Evolutionary conservation across 2,329 filamentous ascomycete species (phyloP).

Genomic region (Stemphylium vesicarium): DNA sequence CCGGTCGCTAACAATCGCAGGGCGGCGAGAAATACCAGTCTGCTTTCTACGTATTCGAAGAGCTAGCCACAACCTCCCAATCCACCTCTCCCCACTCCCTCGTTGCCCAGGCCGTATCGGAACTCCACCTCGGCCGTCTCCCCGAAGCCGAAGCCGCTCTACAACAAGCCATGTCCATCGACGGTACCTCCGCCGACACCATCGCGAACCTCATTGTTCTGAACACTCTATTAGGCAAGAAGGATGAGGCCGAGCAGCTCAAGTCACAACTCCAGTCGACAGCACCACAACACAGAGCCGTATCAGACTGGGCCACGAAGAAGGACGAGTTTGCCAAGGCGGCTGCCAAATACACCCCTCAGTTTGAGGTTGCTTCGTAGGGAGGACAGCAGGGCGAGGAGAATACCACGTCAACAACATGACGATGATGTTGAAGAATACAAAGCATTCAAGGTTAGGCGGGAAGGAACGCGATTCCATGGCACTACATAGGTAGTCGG

Average conservation of each 20-base stretch:
- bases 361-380: conserved; percentile 63
- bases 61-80: conserved; percentile 85
- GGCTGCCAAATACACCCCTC: conserved; percentile 83
- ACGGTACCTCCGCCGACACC: conserved; percentile 72
- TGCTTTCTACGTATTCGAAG: conserved; percentile 96
- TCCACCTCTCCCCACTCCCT: conserved; percentile 78
- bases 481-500: background rate
- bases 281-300: conserved; percentile 71
- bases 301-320: conserved; percentile 82
- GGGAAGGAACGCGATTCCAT: background rate
- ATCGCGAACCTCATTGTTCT: conserved; percentile 85
- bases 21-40: conserved; percentile 96
- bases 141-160: conserved; percentile 90
- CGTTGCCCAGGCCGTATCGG: conserved; percentile 86
- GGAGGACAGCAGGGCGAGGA: background rate
- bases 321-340: conserved; percentile 85
- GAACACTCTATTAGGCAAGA: conserved; percentile 75
- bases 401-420: background rate
- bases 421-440: background rate
- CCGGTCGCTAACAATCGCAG: conserved; percentile 54
- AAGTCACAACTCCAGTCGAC: conserved; percentile 58
- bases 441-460: background rate
- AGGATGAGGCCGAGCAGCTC: conserved; percentile 64
- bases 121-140: conserved; percentile 85
- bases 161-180: conserved; percentile 77